Evolutionary conservation across 257 asterid species (phyloP).

Genomic region (Scutellaria barbata): DNA sequence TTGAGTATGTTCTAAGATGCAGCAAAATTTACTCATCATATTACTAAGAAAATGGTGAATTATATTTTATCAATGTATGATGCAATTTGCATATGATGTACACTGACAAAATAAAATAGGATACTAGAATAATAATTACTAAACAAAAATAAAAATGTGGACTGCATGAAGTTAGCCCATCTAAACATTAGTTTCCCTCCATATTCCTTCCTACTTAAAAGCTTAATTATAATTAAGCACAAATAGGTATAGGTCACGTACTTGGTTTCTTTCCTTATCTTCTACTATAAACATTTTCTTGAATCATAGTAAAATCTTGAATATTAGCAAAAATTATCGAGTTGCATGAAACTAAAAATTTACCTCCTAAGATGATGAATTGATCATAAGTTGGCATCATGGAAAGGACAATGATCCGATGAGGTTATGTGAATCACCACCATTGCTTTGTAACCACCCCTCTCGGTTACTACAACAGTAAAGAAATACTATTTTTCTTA

Average conservation of each 20-base stretch:
- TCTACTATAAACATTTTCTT: not conserved
- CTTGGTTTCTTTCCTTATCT: not conserved
- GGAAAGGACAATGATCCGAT: conserved; percentile 60
- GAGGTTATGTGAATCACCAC: conserved; percentile 53
- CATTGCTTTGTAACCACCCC: conserved; percentile 64
- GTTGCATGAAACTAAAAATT: not conserved
- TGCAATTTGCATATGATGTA: too few relatives aligned
- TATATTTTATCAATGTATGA: too few relatives aligned
- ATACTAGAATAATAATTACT: too few relatives aligned
- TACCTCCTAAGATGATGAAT: conserved; percentile 54
- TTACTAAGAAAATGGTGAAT: too few relatives aligned
- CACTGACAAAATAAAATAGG: too few relatives aligned
- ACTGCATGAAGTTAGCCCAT: conserved; percentile 1
- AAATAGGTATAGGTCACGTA: not conserved
- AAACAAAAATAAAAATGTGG: not conserved
- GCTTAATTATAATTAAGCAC: not conserved
- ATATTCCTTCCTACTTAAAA: not conserved
- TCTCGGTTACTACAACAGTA: conserved; percentile 63
- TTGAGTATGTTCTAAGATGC: not conserved
- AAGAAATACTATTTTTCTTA: conserved; percentile 7
- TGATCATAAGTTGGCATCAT: conserved; percentile 42
- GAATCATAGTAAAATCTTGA: not conserved
- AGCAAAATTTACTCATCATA: not conserved
- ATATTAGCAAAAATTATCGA: not conserved
- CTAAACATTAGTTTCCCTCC: not conserved